A percentile compares a stretch with the other conserved stretches of the same genome.
These are phyloP conservation scores for Rhizopus arrhizus DNA, from an alignment of 371 early-diverging fungal species.

Conservation along the genomic window DNA sequence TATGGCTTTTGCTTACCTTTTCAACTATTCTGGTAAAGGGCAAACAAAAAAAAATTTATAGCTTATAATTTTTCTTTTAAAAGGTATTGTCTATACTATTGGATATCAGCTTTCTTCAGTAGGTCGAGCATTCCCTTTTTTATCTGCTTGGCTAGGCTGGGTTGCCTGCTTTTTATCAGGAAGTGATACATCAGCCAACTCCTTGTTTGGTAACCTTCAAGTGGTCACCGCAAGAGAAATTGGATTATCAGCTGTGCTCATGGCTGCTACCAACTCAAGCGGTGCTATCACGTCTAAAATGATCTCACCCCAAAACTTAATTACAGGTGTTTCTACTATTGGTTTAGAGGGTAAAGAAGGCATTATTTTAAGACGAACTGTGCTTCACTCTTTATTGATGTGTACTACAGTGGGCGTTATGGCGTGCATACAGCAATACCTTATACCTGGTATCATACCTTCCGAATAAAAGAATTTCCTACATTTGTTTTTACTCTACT, in stretches of 20 bases:
- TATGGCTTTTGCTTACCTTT: slow-evolving; percentile 51
- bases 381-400: slow-evolving; percentile 40
- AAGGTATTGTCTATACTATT: slow-evolving; percentile 50
- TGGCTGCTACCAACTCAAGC: slow-evolving; percentile 46
- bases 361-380: slow-evolving; percentile 31
- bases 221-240: slow-evolving; percentile 47
- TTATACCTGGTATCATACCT: slow-evolving; percentile 22
- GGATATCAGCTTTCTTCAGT: slow-evolving; percentile 44
- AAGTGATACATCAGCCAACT: slow-evolving; percentile 46
- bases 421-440: slow-evolving; percentile 37
- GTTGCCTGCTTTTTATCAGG: slow-evolving; percentile 50
- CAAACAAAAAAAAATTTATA: neutral
- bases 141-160: slow-evolving; percentile 51
- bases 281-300: slow-evolving; percentile 47
- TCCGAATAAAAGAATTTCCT: neutral
- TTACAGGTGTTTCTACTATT: slow-evolving; percentile 48
- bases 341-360: slow-evolving; percentile 50
- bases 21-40: slow-evolving; percentile 39
- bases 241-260: slow-evolving; percentile 39
- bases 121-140: slow-evolving; percentile 45
- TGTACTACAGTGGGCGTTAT: slow-evolving; percentile 37
- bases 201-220: slow-evolving; percentile 48
- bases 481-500: no score
- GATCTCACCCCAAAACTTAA: slow-evolving; percentile 50
- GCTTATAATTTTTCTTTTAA: neutral